Evolutionary conservation across 169 alveolate genomes (phyloP).

Genomic region (Plasmodium yoelii): DNA sequence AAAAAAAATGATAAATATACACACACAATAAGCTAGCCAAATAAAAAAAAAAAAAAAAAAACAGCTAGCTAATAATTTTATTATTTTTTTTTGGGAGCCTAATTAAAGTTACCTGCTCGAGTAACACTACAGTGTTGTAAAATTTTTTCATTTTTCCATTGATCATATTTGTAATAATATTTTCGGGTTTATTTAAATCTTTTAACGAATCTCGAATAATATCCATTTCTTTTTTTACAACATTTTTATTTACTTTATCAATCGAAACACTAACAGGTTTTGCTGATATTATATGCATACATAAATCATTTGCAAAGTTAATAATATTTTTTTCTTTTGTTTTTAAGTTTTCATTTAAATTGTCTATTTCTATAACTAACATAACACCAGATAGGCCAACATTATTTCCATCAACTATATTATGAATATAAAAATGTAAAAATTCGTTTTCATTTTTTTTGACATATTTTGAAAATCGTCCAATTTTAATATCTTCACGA

Average conservation of each 20-base stretch:
- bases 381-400: conserved; percentile 58
- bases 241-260: conserved; percentile 18
- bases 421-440: conserved; percentile 62
- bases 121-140: conserved; percentile 31
- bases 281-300: conserved; percentile 64
- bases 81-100: too few species aligned
- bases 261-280: conserved; percentile 52
- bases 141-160: conserved; percentile 55
- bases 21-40: neutral
- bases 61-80: neutral
- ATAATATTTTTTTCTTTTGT: conserved; percentile 21
- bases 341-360: conserved; percentile 29
- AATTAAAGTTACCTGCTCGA: conserved; percentile 39
- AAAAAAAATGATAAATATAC: too few species aligned
- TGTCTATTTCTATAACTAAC: conserved; percentile 35
- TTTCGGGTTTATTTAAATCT: conserved; percentile 36
- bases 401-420: conserved; percentile 13
- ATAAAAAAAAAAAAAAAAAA: neutral
- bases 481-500: conserved; percentile 61
- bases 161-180: conserved; percentile 41
- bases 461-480: conserved; percentile 31
- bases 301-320: conserved; percentile 48
- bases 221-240: conserved; percentile 38
- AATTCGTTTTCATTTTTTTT: conserved; percentile 40
- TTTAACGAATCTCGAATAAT: conserved; percentile 42